These are phyloP conservation scores for Carpinus viminea DNA, from an alignment of 306 rosid species.

Conservation along the genomic window DNA sequence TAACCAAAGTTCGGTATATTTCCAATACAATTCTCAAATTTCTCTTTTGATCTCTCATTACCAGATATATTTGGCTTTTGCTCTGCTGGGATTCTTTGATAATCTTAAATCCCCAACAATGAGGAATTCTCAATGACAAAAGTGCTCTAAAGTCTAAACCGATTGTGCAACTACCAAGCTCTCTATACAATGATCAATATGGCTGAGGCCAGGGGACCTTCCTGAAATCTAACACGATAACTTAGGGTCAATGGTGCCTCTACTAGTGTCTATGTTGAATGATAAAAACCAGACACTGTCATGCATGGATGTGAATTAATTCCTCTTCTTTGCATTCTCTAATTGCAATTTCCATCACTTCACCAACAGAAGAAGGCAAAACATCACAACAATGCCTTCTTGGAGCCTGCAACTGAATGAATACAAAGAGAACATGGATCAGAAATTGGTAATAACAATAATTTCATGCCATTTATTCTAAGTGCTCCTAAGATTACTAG, in stretches of 20 bases:
- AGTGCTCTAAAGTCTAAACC: not conserved
- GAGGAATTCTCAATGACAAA: not conserved
- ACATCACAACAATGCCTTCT: conserved; percentile 90
- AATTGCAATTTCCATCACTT: conserved; percentile 57
- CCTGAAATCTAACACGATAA: not conserved
- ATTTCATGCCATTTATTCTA: not conserved
- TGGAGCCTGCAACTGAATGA: conserved; percentile 76
- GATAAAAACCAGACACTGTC: not conserved
- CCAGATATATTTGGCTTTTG: not conserved
- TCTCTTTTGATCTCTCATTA: not conserved
- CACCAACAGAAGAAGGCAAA: conserved; percentile 37
- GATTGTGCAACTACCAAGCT: not conserved
- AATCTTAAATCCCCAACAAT: not conserved
- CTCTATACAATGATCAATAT: not conserved
- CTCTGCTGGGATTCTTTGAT: not conserved
- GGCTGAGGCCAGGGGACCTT: not conserved
- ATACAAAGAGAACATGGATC: conserved; percentile 6
- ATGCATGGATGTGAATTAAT: conserved; percentile 50
- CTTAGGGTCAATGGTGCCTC: not conserved
- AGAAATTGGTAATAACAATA: conserved; percentile 13
- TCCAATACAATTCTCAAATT: not conserved
- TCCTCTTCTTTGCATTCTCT: conserved; percentile 80
- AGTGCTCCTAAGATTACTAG: too few species aligned
- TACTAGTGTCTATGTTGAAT: not conserved
- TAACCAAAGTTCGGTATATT: not conserved